Evolutionary conservation across 2,329 filamentous ascomycete species (phyloP).

Genomic region (Stemphylium lycopersici): DNA sequence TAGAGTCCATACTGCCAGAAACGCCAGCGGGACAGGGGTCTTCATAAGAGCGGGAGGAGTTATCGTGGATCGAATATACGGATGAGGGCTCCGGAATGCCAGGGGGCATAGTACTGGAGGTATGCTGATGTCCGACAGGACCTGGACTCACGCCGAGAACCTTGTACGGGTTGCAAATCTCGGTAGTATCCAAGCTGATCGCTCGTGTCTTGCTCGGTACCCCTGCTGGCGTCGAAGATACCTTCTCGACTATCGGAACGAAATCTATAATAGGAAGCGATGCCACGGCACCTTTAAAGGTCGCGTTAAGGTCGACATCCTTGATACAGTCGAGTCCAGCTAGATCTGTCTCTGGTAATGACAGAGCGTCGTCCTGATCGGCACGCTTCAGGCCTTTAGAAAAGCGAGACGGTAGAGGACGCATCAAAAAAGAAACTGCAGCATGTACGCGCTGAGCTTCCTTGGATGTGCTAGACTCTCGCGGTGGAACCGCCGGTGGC

Average conservation of each 20-base stretch:
- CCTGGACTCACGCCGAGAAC: slow-evolving; percentile 1
- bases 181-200: slow-evolving; percentile 5
- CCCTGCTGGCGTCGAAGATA: slow-evolving; percentile 15
- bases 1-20: slow-evolving; percentile 15
- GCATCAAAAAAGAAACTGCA: slow-evolving; percentile 36
- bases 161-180: slow-evolving; percentile 12
- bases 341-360: slow-evolving; percentile 5
- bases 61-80: slow-evolving; percentile 33
- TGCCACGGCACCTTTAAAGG: neutral
- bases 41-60: slow-evolving; percentile 18
- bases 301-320: neutral
- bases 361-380: slow-evolving; percentile 12
- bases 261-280: slow-evolving; percentile 7
- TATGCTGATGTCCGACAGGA: slow-evolving; percentile 16
- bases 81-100: slow-evolving; percentile 27
- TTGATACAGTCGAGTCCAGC: slow-evolving; percentile 4
- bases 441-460: slow-evolving; percentile 39
- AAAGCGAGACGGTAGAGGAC: slow-evolving; percentile 24
- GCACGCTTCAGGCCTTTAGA: slow-evolving; percentile 18
- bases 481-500: slow-evolving; percentile 34
- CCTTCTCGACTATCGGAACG: slow-evolving; percentile 20
- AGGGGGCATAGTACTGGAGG: slow-evolving; percentile 20
- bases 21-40: slow-evolving; percentile 22
- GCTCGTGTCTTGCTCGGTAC: slow-evolving; percentile 8
- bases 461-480: slow-evolving; percentile 42